phyloP scores from a whole-genome alignment of 768 basidiomycete species.

The Boletus eberwhitei region DNA sequence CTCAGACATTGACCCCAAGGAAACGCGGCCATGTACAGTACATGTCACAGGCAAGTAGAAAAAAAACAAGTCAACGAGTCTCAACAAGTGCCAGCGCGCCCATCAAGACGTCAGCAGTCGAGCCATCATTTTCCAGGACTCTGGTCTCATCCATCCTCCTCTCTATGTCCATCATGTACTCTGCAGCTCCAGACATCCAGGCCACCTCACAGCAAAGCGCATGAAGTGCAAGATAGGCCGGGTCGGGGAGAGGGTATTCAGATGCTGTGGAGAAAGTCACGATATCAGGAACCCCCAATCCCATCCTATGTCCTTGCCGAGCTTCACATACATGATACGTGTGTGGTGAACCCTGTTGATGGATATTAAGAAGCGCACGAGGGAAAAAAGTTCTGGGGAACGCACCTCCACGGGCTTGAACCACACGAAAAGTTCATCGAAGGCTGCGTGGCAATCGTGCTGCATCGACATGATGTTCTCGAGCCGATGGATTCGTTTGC shows the following conservation, averaged over 20 bases:
- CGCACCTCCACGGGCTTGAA: constrained; percentile 3
- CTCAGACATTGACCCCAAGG: too few species aligned
- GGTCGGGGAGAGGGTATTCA: not conserved
- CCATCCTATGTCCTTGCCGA: not conserved
- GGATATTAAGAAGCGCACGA: not conserved
- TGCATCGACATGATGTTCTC: not conserved
- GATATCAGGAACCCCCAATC: not conserved
- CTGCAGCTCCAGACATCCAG: constrained; percentile 6
- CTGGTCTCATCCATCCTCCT: not conserved
- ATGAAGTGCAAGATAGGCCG: not conserved
- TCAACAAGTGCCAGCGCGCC: not conserved
- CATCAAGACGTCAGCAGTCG: not conserved
- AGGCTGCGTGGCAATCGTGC: not conserved
- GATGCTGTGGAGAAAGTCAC: not conserved
- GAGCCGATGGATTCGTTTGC: not conserved
- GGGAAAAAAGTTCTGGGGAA: not conserved
- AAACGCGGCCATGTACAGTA: too few species aligned
- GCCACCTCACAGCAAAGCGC: constrained; percentile 7
- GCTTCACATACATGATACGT: not conserved
- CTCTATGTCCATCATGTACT: constrained; percentile 3
- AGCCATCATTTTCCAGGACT: not conserved
- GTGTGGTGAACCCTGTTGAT: not conserved
- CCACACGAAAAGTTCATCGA: not conserved
- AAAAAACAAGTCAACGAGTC: not conserved
- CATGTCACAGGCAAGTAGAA: too few species aligned